Conservation (phyloP, 2,329 filamentous ascomycete genomes). For the Hypoxylon sp. region DNA sequence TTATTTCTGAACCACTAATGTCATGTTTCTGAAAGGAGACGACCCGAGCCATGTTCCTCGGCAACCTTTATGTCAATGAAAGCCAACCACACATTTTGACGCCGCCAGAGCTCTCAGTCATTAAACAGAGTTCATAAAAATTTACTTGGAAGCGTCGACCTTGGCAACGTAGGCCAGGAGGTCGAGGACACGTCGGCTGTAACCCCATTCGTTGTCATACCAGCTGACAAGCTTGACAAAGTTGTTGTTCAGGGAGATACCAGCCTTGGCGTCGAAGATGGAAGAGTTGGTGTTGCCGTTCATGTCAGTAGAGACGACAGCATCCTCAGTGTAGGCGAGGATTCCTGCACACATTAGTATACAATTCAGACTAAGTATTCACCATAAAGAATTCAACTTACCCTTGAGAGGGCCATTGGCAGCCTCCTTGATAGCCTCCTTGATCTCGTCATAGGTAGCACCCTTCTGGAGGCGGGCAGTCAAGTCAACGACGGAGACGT, state of each 20-base stretch:
- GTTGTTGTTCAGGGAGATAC: slow-evolving; percentile 98
- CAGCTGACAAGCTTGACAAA: slow-evolving; percentile 98
- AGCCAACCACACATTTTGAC: slow-evolving; percentile 34
- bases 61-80: slow-evolving; percentile 34
- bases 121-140: slow-evolving; percentile 50
- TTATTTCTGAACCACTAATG: slow-evolving; percentile 33
- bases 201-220: slow-evolving; percentile 99
- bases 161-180: slow-evolving; percentile 84
- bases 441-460: slow-evolving; percentile 92
- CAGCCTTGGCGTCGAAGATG: slow-evolving; percentile 99
- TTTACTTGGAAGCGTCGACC: slow-evolving; percentile 74
- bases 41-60: slow-evolving; percentile 32
- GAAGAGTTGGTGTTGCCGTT: slow-evolving; percentile 94
- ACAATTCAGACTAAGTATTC: not conserved
- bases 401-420: slow-evolving; percentile 88
- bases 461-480: slow-evolving; percentile 94
- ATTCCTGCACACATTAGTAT: slow-evolving; percentile 71
- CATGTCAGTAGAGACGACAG: slow-evolving; percentile 93
- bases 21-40: slow-evolving; percentile 31
- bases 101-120: slow-evolving; percentile 37
- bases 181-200: slow-evolving; percentile 95
- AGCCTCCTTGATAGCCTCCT: slow-evolving; percentile 89
- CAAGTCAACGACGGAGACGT: slow-evolving; percentile 99
- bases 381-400: slow-evolving; percentile 60
- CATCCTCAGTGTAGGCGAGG: slow-evolving; percentile 96